These are phyloP conservation scores for Ascochyta clinopodiicola DNA, from an alignment of 2,329 filamentous ascomycete species.

Conservation along the genomic window DNA sequence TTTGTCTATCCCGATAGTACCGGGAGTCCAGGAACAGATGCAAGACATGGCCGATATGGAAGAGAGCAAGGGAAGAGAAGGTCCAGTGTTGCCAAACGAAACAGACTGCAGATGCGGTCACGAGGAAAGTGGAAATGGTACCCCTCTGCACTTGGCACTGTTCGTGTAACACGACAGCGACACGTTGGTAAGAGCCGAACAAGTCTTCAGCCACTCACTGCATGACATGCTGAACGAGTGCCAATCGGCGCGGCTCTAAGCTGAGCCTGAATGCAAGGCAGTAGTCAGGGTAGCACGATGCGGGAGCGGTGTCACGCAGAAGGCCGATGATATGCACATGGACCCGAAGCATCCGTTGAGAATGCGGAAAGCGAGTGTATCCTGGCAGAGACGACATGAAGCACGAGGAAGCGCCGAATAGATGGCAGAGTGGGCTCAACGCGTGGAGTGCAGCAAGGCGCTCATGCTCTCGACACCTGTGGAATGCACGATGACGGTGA, in stretches of 20 bases:
- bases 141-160: slow-evolving; percentile 20
- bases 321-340: slow-evolving; percentile 35
- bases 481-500: slow-evolving; percentile 24
- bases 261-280: slow-evolving; percentile 38
- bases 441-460: slow-evolving; percentile 34
- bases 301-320: slow-evolving; percentile 36
- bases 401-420: slow-evolving; percentile 39
- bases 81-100: slow-evolving; percentile 16
- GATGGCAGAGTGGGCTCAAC: slow-evolving; percentile 15
- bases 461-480: slow-evolving; percentile 14
- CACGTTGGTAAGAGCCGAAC: not conserved
- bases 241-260: slow-evolving; percentile 27
- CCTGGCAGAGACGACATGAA: slow-evolving; percentile 24
- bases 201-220: slow-evolving; percentile 18
- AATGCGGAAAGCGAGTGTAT: slow-evolving; percentile 24
- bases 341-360: slow-evolving; percentile 21
- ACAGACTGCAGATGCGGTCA: slow-evolving; percentile 20
- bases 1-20: not conserved
- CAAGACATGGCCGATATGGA: slow-evolving; percentile 6
- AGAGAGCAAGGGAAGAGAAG: slow-evolving; percentile 9
- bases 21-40: not conserved
- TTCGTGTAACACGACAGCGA: slow-evolving; percentile 21
- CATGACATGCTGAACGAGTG: slow-evolving; percentile 24
- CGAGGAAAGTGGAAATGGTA: slow-evolving; percentile 6
- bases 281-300: slow-evolving; percentile 29